A percentile compares a stretch with the other conserved stretches of the same genome.
Conservation (phyloP, 2,329 filamentous ascomycete genomes). For the Calonectria crousiana region DNA sequence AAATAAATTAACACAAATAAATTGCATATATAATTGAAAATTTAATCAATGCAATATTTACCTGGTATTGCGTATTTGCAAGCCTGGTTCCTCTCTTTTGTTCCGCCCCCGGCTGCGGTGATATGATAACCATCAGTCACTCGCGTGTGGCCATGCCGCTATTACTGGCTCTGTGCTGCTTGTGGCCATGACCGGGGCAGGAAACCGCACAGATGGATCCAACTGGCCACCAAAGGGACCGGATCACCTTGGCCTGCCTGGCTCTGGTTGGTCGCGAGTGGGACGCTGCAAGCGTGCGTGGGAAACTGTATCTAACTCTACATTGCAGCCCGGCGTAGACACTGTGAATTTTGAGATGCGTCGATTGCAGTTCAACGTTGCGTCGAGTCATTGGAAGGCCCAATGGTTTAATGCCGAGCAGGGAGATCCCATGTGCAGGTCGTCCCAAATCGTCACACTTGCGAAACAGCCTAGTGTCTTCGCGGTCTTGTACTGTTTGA, state of each 20-base stretch:
- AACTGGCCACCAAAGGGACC: slow-evolving; percentile 1
- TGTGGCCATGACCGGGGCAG: slow-evolving; percentile 22
- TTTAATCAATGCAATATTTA: not conserved
- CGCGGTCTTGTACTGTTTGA: slow-evolving; percentile 4
- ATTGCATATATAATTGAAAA: not conserved
- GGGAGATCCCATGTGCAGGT: not conserved
- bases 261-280: slow-evolving; percentile 16
- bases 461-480: not conserved
- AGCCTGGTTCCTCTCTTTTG: not conserved
- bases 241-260: not conserved
- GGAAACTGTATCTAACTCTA: slow-evolving; percentile 4
- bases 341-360: slow-evolving; percentile 20
- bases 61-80: not conserved
- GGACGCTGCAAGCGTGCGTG: slow-evolving; percentile 16
- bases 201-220: slow-evolving; percentile 23
- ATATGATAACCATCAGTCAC: not conserved
- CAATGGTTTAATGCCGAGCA: not conserved
- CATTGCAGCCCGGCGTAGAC: not conserved
- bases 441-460: not conserved
- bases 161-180: not conserved
- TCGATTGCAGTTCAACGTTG: slow-evolving; percentile 10
- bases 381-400: slow-evolving; percentile 7
- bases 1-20: not conserved
- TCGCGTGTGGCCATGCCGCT: slow-evolving; percentile 2
- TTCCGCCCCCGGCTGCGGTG: not conserved